Evolutionary conservation across 371 early-diverging fungal genomes (phyloP).

Genomic region (Mortierella sp.): DNA sequence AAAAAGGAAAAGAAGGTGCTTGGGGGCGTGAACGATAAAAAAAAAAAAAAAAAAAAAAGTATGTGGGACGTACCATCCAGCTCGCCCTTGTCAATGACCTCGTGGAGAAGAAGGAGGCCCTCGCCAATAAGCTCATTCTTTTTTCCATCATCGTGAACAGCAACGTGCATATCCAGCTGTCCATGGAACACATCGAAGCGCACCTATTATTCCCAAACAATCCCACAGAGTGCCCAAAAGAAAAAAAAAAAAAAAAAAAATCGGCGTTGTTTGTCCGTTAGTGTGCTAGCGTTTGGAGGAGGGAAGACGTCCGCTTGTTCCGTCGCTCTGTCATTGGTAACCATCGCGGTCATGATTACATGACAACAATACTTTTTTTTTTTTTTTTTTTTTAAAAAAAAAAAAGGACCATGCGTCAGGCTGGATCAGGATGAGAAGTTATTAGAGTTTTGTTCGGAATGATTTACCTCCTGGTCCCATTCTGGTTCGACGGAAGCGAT

Average conservation of each 20-base stretch:
- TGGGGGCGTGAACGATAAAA: no score
- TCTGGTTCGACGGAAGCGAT: constrained; percentile 47
- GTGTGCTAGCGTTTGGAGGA: no score
- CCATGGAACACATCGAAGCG: constrained; percentile 48
- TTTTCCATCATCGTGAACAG: constrained; percentile 42
- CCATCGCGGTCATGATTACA: no score
- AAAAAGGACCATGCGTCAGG: no score
- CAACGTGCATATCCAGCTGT: constrained; percentile 29
- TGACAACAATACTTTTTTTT: no score
- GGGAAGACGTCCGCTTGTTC: no score
- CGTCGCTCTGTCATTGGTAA: no score
- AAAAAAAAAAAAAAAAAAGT: background rate
- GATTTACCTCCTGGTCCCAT: constrained; percentile 51
- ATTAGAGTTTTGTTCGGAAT: background rate
- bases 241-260: background rate
- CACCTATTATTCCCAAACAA: constrained; percentile 14
- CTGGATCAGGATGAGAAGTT: no score
- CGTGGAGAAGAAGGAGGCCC: constrained; percentile 35
- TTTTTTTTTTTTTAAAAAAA: no score
- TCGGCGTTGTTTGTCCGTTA: background rate
- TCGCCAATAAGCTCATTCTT: constrained; percentile 46
- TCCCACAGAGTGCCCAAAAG: no score
- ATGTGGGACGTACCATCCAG: constrained; percentile 38
- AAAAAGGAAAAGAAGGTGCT: background rate
- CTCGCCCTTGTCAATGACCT: constrained; percentile 51